Evolutionary conservation across 495 filamentous ascomycete species (phyloP).

Genomic region (Xylaria cubensis): DNA sequence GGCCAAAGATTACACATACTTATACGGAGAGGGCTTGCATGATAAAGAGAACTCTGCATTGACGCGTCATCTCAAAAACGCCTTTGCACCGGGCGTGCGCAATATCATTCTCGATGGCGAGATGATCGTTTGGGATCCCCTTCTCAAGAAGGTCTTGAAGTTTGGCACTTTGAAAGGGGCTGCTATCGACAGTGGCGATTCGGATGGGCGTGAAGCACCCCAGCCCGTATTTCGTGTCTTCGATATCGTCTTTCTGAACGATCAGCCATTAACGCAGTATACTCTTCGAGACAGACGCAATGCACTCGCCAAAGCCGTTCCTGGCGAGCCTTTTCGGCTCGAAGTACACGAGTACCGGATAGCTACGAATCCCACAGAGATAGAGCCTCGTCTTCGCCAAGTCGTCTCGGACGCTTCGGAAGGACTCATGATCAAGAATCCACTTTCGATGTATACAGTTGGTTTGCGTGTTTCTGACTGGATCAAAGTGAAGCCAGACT

Average conservation of each 20-base stretch:
- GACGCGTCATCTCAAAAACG: conserved; percentile 77
- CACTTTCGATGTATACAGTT: conserved; percentile 80
- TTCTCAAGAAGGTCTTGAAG: conserved; percentile 78
- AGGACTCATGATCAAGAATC: conserved; percentile 94
- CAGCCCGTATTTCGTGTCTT: conserved; percentile 87
- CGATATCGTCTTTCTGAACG: conserved; percentile 90
- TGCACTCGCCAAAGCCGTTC: conserved; percentile 72
- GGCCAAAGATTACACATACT: conserved; percentile 95
- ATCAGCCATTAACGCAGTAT: conserved; percentile 76
- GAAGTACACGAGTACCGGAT: conserved; percentile 80
- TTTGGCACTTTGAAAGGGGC: conserved; percentile 96
- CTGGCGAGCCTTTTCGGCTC: conserved; percentile 71
- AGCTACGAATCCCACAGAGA: conserved; percentile 69
- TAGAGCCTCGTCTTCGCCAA: conserved; percentile 78
- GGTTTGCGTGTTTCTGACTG: conserved; percentile 96
- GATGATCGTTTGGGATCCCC: conserved; percentile 99
- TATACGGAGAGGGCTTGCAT: conserved; percentile 78
- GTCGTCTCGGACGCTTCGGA: conserved; percentile 90
- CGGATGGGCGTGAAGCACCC: conserved; percentile 71
- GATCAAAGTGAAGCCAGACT: conserved; percentile 99
- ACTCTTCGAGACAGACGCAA: conserved; percentile 81
- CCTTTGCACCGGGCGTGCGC: conserved; percentile 77
- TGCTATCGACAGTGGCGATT: conserved; percentile 73
- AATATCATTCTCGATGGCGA: conserved; percentile 94
- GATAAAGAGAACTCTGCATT: conserved; percentile 78